phyloP scores from a whole-genome alignment of 257 asterid species.

The Nicotiana knightiana region DNA sequence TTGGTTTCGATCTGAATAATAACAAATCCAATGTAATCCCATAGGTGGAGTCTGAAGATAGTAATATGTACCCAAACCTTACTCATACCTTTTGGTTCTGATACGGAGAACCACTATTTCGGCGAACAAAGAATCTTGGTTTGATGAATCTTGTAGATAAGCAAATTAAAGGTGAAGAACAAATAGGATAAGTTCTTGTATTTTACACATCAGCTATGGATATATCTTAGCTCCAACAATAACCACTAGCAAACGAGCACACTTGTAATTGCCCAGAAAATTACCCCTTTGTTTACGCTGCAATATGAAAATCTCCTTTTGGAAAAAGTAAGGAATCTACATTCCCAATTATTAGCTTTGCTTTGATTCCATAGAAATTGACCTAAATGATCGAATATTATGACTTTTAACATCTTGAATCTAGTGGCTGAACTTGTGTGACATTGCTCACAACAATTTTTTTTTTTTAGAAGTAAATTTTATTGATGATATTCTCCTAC shows the following conservation, averaged over 20 bases:
- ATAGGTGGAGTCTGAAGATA: too few species aligned
- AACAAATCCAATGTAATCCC: too few species aligned
- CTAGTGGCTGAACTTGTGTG: not conserved
- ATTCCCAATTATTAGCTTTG: constrained; percentile 11
- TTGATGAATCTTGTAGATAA: not conserved
- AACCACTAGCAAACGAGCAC: not conserved
- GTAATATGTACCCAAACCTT: too few species aligned
- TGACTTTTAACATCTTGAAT: not conserved
- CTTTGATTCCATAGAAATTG: constrained; percentile 10
- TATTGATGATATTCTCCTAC: not conserved
- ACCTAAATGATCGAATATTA: not conserved
- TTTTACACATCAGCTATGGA: constrained; percentile 48
- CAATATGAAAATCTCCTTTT: not conserved
- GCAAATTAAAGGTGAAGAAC: not conserved
- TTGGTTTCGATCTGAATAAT: too few species aligned
- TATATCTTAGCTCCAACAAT: constrained; percentile 19
- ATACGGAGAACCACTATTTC: not conserved
- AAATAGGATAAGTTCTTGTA: constrained; percentile 47
- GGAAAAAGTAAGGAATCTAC: not conserved
- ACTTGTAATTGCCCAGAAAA: not conserved
- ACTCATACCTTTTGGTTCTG: not conserved
- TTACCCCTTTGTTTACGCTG: not conserved
- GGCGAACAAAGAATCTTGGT: not conserved
- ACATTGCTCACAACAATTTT: not conserved
- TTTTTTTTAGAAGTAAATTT: not conserved